Conservation (phyloP, 192 early-diverging fungal species). For the Globomyces pollinis-pini region DNA sequence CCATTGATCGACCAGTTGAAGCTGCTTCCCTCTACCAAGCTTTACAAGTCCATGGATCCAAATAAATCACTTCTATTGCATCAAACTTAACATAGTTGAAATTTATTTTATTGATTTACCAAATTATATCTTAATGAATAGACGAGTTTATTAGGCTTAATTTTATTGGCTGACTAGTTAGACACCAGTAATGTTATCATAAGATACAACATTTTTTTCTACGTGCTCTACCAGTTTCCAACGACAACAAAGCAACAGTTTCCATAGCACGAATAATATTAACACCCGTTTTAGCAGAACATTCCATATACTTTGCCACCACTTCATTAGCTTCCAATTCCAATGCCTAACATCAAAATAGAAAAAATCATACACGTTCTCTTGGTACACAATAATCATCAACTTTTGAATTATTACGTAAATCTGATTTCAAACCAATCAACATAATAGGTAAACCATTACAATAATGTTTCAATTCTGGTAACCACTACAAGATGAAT, state of each 20-base stretch:
- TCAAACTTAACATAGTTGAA: too few species aligned
- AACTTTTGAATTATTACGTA: constrained; percentile 18
- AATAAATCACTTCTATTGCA: too few species aligned
- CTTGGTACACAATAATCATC: neutral
- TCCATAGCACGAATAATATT: neutral
- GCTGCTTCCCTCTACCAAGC: constrained; percentile 15
- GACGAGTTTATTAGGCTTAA: too few species aligned
- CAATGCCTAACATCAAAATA: neutral
- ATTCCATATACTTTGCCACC: neutral
- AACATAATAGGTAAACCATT: constrained; percentile 26
- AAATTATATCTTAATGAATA: too few species aligned
- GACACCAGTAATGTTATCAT: too few species aligned
- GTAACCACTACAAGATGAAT: constrained; percentile 23
- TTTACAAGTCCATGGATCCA: too few species aligned
- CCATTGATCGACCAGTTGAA: constrained; percentile 40
- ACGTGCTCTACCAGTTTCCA: too few species aligned
- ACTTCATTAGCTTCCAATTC: neutral
- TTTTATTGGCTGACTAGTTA: too few species aligned
- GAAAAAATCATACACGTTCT: neutral
- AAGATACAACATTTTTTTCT: too few species aligned
- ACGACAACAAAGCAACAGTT: neutral
- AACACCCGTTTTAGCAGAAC: neutral
- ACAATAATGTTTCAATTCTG: constrained; percentile 28
- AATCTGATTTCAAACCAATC: constrained; percentile 32
- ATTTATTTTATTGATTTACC: too few species aligned